A percentile compares a stretch with the other conserved stretches of the same genome.
phyloP scores from a whole-genome alignment of 2,329 filamentous ascomycete genomes.

The Beauveria brongniartii region DNA sequence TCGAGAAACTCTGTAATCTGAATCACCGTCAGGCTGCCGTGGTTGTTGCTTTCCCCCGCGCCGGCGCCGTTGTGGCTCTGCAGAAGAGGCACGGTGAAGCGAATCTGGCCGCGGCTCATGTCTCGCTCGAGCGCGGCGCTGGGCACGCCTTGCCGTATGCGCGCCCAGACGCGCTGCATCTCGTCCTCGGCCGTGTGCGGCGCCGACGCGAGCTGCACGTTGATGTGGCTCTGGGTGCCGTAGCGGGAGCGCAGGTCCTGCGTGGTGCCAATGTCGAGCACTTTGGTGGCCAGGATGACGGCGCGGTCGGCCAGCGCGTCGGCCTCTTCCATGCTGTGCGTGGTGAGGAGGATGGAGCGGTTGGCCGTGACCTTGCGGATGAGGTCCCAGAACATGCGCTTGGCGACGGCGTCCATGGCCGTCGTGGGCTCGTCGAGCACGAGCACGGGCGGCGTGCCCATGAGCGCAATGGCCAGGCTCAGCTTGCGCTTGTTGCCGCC shows the following conservation, averaged over 20 bases:
- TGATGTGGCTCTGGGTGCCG: constrained; percentile 55
- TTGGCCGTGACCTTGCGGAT: constrained; percentile 58
- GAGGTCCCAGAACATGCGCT: constrained; percentile 82
- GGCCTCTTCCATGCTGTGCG: constrained; percentile 86
- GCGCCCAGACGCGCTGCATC: constrained; percentile 47
- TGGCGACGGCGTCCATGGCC: constrained; percentile 78
- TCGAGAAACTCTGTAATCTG: constrained; percentile 38
- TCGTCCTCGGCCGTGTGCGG: constrained; percentile 47
- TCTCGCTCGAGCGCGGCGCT: constrained; percentile 48
- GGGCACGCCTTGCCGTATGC: constrained; percentile 44
- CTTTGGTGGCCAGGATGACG: constrained; percentile 18
- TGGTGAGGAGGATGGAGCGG: constrained; percentile 71
- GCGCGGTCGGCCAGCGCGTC: constrained; percentile 71
- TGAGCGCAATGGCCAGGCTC: constrained; percentile 73
- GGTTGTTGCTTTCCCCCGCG: not conserved
- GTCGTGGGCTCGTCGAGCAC: constrained; percentile 78
- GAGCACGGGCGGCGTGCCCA: constrained; percentile 76
- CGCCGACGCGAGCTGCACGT: constrained; percentile 50
- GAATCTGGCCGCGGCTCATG: constrained; percentile 56
- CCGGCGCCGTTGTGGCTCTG: not conserved
- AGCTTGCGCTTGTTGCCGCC: constrained; percentile 86
- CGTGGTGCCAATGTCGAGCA: constrained; percentile 56
- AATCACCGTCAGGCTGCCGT: not conserved
- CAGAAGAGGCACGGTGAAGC: constrained; percentile 22
- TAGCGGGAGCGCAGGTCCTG: constrained; percentile 49